Conservation (phyloP, 78 protist genomes). For the Planoprotostelium fungivorum region DNA sequence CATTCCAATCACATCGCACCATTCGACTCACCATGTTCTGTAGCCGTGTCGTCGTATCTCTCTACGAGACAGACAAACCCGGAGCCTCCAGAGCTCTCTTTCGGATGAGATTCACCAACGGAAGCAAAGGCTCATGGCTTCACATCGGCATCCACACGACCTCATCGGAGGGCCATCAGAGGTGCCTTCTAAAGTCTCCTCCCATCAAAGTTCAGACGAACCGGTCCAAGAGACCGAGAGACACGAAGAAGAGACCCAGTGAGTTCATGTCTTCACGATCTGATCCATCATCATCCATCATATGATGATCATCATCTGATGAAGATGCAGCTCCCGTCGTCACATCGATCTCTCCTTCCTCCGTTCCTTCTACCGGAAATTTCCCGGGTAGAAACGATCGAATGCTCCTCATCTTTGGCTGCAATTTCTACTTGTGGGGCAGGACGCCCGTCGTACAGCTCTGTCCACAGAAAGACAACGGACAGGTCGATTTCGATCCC, state of each 20-base stretch:
- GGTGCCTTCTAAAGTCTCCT: neutral
- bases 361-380: neutral
- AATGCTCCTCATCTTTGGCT: neutral
- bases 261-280: neutral
- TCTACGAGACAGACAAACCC: neutral
- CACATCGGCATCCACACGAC: neutral
- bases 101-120: neutral
- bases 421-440: neutral
- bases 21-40: too few relatives aligned
- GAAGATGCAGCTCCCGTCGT: neutral
- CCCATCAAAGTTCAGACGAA: neutral
- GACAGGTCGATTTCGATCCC: neutral
- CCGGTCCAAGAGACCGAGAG: neutral
- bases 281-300: neutral
- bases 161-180: neutral
- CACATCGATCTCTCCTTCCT: neutral
- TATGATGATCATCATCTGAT: neutral
- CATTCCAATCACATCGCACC: too few relatives aligned
- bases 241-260: neutral
- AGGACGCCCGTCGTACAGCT: neutral
- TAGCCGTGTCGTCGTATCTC: neutral
- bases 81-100: neutral
- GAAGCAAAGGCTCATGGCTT: neutral
- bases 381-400: neutral
- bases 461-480: neutral